A percentile compares a stretch with the other conserved stretches of the same genome.
phyloP scores from a whole-genome alignment of 768 basidiomycete species.

The Cystobasidium onofrii region DNA sequence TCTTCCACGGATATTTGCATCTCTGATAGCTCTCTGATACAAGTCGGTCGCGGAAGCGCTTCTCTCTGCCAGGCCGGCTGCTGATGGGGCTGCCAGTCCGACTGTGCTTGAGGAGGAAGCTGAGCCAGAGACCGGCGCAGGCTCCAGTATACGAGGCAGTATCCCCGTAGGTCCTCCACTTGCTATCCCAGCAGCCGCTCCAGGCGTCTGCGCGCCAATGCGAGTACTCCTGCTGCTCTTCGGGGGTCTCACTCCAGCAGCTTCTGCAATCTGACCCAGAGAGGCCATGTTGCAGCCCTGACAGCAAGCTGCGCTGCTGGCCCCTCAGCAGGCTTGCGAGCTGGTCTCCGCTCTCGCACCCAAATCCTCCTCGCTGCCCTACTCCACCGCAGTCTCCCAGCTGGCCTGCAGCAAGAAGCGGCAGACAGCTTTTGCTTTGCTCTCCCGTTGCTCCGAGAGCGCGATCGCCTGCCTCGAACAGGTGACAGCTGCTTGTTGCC shows the following conservation, averaged over 20 bases:
- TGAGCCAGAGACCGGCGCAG: not conserved
- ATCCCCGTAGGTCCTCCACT: not conserved
- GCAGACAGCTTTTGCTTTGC: no score
- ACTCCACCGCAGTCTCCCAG: no score
- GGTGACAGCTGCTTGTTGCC: no score
- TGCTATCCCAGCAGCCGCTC: not conserved
- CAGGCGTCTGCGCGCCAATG: not conserved
- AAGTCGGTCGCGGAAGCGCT: conserved; percentile 19
- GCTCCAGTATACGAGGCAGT: not conserved
- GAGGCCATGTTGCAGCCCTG: not conserved
- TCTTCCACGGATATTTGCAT: not conserved
- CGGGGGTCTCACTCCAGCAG: conserved; percentile 1
- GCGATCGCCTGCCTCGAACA: no score
- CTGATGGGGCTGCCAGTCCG: not conserved
- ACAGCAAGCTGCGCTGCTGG: not conserved
- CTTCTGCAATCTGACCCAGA: conserved; percentile 10
- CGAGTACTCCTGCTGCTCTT: not conserved
- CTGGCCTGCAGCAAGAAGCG: no score
- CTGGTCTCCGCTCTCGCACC: no score
- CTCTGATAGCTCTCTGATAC: not conserved
- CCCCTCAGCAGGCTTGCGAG: no score
- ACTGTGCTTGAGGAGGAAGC: not conserved
- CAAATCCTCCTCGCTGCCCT: no score
- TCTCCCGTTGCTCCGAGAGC: no score
- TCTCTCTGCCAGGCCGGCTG: not conserved